A percentile compares a stretch with the other conserved stretches of the same genome.
phyloP scores from a whole-genome alignment of 1,284 basidiomycete genomes.

The Papiliotrema fonsecae region DNA sequence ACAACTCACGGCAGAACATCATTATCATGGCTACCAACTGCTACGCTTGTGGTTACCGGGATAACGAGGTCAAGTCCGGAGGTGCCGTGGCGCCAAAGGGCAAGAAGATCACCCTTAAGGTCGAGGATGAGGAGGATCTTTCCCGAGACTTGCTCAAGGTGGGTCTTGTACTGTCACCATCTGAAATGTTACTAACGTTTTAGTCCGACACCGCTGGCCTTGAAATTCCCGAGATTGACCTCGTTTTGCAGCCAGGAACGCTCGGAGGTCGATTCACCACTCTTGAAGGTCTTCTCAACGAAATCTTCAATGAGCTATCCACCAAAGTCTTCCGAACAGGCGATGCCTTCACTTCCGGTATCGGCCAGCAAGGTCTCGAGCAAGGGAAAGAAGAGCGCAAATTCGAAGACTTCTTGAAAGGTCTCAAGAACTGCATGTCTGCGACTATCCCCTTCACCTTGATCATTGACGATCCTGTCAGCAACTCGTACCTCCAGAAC shows the following conservation, averaged over 20 bases:
- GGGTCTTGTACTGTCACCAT: slow-evolving; percentile 11
- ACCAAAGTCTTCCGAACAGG: slow-evolving; percentile 74
- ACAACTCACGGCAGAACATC: slow-evolving; percentile 62
- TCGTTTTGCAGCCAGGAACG: slow-evolving; percentile 86
- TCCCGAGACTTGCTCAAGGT: slow-evolving; percentile 91
- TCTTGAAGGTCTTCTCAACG: slow-evolving; percentile 88
- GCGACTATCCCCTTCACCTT: slow-evolving; percentile 78
- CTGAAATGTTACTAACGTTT: background rate
- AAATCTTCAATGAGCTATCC: slow-evolving; percentile 91
- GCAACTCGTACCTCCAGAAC: slow-evolving; percentile 95
- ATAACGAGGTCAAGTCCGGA: slow-evolving; percentile 97
- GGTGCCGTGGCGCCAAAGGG: slow-evolving; percentile 80
- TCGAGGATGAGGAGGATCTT: slow-evolving; percentile 91
- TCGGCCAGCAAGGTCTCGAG: slow-evolving; percentile 34
- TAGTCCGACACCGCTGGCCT: slow-evolving; percentile 90
- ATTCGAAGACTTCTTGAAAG: slow-evolving; percentile 72
- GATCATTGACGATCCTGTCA: slow-evolving; percentile 90
- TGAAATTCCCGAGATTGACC: slow-evolving; percentile 89
- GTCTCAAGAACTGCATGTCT: slow-evolving; percentile 73
- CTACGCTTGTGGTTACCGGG: slow-evolving; percentile 87
- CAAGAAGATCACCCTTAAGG: slow-evolving; percentile 80
- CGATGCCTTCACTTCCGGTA: slow-evolving; percentile 32
- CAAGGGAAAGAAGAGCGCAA: slow-evolving; percentile 53
- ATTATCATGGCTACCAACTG: slow-evolving; percentile 99
- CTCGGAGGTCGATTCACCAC: slow-evolving; percentile 98